Percentiles rank a stretch among this genome's conserved stretches.
These are phyloP conservation scores for Pseudogymnoascus sp. DNA, from an alignment of 2,329 filamentous ascomycete species.

Conservation along the genomic window DNA sequence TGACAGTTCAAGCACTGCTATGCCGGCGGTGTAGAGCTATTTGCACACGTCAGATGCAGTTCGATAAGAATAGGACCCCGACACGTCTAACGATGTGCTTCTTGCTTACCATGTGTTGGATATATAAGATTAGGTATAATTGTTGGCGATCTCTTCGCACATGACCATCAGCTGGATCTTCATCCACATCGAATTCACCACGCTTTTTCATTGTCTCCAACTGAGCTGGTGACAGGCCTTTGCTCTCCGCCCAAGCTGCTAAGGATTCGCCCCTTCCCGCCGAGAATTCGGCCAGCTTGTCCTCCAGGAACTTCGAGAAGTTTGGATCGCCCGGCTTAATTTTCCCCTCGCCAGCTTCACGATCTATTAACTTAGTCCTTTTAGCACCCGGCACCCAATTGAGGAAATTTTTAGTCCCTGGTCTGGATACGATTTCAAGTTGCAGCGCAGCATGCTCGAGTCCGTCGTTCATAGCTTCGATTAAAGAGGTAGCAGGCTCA, in stretches of 20 bases:
- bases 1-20: slow-evolving; percentile 1
- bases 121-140: slow-evolving; percentile 11
- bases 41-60: not conserved
- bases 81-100: not conserved
- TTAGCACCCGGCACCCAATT: slow-evolving; percentile 9
- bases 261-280: not conserved
- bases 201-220: not conserved
- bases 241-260: slow-evolving; percentile 6
- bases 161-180: not conserved
- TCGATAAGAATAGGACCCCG: not conserved
- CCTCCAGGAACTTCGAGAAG: not conserved
- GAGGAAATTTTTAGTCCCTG: slow-evolving; percentile 2
- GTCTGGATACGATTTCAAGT: slow-evolving; percentile 6
- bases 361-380: not conserved
- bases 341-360: not conserved
- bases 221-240: slow-evolving; percentile 3
- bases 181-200: slow-evolving; percentile 2
- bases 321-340: not conserved
- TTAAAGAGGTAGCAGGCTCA: slow-evolving; percentile 11
- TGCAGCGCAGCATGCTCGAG: slow-evolving; percentile 6
- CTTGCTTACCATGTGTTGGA: slow-evolving; percentile 8
- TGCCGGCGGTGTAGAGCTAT: slow-evolving; percentile 5
- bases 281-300: not conserved
- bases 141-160: slow-evolving; percentile 10
- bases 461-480: slow-evolving; percentile 1